A percentile compares a stretch with the other conserved stretches of the same genome.
These are phyloP conservation scores for Acacia concinna DNA, from an alignment of 331 rosid genomes.

Conservation along the genomic window DNA sequence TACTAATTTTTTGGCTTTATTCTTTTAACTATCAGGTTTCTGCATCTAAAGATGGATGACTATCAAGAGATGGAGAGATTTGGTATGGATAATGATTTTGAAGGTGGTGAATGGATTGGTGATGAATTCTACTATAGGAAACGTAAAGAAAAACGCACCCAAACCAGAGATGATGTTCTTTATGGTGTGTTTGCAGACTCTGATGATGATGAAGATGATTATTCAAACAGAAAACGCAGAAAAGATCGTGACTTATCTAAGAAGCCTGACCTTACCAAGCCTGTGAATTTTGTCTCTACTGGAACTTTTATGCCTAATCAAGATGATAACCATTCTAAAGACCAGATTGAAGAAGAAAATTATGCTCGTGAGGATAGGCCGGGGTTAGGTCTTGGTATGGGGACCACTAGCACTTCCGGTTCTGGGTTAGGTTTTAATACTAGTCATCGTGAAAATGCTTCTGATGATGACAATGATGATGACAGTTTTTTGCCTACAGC, in stretches of 20 bases:
- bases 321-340: constrained; percentile 55
- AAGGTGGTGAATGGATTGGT: constrained; percentile 66
- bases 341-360: constrained; percentile 29
- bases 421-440: constrained; percentile 52
- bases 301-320: constrained; percentile 68
- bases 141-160: constrained; percentile 71
- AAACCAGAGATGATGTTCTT: constrained; percentile 79
- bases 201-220: constrained; percentile 55
- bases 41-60: constrained; percentile 59
- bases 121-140: constrained; percentile 54
- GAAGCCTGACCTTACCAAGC: constrained; percentile 68
- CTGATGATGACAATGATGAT: constrained; percentile 33
- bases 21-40: constrained; percentile 10
- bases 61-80: constrained; percentile 84
- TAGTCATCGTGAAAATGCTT: constrained; percentile 27
- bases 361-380: constrained; percentile 46
- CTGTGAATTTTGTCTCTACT: constrained; percentile 81
- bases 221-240: constrained; percentile 55
- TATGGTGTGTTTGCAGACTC: constrained; percentile 74
- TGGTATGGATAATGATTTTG: constrained; percentile 79
- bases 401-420: constrained; percentile 42
- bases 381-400: constrained; percentile 56
- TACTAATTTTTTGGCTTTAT: not conserved
- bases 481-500: constrained; percentile 64
- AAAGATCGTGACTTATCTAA: constrained; percentile 48